Base-by-base conservation (phyloP, 305 asterid genomes). In the Rubia peregrina region DNA sequence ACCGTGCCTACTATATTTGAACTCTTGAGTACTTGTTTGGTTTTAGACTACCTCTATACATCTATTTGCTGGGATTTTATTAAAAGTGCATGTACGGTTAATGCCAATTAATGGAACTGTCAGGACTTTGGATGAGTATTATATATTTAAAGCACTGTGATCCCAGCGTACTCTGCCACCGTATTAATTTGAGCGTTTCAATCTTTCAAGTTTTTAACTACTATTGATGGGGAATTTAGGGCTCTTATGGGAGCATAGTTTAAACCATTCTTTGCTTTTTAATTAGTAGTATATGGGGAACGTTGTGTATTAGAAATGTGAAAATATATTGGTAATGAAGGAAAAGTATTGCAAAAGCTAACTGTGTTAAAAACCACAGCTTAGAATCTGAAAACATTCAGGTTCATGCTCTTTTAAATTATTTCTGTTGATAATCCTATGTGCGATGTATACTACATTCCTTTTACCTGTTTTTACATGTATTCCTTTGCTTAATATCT, bases 401-500 rank as follows among this genome's bases (percentile, higher is more conserved):
- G 1, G 9, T 22, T 21, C 4, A 41, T 13, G 24, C n/a, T 51
- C 30, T 33, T 57, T 3, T 70, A 9, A 33, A 36, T 42, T 22
- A 11, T 16, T 4, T 13, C 40, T 11, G 40, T 43, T 65, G 38
- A 67, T 68, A 57, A 62, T 62, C 44, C 26, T 40, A 1, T 22
- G 48, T 16, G 24, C 8, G 46, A 16, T 38, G 38, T 33, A 33
- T 33, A 33, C 38, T 33, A 17, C 43, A 41, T 17, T 17, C 22
- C 21, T 17, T 17, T 9, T 59, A 7, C 9, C 49, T 36, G n/a
- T 36, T 4, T 19, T 21, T 57, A 12, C 43, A 10, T 49, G 12
- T 36, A 4, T 36, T 60, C 56, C 41, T 62, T 59, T 64, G 41
- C 38, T 74, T 61, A 62, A 38, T 63, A 56, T 69, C 40, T n/a